Evolutionary conservation across 2,329 filamentous ascomycete genomes (phyloP), one percentile per base, ranked within the genome.

Genomic region (Sporothrix pseudoabietina): DNA sequence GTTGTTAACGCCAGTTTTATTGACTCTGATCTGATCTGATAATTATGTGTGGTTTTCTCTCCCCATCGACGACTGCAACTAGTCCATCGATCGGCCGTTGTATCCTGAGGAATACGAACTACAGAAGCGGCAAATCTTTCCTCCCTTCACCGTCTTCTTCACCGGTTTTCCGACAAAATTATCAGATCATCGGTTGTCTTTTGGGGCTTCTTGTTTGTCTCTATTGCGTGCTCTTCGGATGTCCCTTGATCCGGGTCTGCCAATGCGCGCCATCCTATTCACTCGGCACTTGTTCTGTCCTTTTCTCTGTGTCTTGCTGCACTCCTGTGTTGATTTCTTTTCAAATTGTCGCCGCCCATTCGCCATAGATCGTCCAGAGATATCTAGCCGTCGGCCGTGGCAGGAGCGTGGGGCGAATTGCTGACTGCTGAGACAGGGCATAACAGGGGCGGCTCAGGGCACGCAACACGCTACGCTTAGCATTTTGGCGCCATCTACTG

Each of bases 311-410:
- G 2, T 61, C 16, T 47, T 61, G 61, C 12, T 44, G 47, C 30
- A 22, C 16, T 22, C 4, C 14, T n/a, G 19, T 32, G 54, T 4
- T 22, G 39, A 22, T 69, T 69, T 49, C 26, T 32, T 54, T 52
- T 19, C 72, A 59, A 47, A 30, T 22, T 65, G 49, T 26, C 35
- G 19, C 16, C 14, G 72, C n/a, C 54, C 63, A 74, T 74, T 74
- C 72, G 72, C 69, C 32, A 65, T 69, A 71, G 69, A 73, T 73
- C 68, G 30, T 57, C 8, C 47, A 71, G 54, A 71, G 72, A 74
- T 71, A 74, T 71, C 41, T 12, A 71, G 69, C 61, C 69, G 72
- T 35, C 0, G 9, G 16, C 32, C 39, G 8, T 49, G 5, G 19
- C 26, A 30, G 68, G 52, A 54, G 52, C 44, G 44, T 35, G 44